These are phyloP conservation scores for Spinacia oleracea DNA, from an alignment of 179 eudicot genomes.

Conservation along the genomic window DNA sequence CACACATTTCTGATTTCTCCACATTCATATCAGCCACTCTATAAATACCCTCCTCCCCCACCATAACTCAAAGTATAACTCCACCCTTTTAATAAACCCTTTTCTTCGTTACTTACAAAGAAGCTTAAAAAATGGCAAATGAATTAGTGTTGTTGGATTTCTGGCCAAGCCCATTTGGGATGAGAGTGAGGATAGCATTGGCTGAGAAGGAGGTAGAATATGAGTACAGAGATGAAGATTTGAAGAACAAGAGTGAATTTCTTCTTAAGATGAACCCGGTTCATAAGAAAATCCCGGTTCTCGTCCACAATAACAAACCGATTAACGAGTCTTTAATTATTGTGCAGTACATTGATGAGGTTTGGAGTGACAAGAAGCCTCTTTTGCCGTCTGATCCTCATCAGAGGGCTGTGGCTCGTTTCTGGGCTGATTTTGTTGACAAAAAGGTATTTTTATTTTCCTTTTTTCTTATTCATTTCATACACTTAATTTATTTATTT, in stretches of 20 bases:
- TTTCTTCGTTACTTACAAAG: too few species aligned
- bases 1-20: not conserved
- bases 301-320: conserved; percentile 9
- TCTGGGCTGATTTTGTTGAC: conserved; percentile 14
- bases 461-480: not conserved
- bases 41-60: not conserved
- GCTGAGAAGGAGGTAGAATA: conserved; percentile 2
- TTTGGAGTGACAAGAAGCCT: not conserved
- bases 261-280: conserved; percentile 12
- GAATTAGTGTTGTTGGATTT: not conserved
- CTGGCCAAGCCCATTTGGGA: conserved; percentile 9
- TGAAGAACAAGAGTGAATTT: conserved; percentile 6
- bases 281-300: conserved; percentile 14
- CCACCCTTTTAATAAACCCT: too few species aligned
- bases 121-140: not conserved
- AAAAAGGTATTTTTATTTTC: not conserved
- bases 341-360: conserved; percentile 8
- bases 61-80: too few species aligned
- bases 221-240: conserved; percentile 9
- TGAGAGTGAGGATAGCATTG: conserved; percentile 7
- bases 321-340: not conserved
- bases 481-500: too few species aligned
- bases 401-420: conserved; percentile 10
- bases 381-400: conserved; percentile 10
- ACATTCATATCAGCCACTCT: not conserved